Conservation (phyloP, 805 yeast genomes). For the Maudiozyma saulgeensis region DNA sequence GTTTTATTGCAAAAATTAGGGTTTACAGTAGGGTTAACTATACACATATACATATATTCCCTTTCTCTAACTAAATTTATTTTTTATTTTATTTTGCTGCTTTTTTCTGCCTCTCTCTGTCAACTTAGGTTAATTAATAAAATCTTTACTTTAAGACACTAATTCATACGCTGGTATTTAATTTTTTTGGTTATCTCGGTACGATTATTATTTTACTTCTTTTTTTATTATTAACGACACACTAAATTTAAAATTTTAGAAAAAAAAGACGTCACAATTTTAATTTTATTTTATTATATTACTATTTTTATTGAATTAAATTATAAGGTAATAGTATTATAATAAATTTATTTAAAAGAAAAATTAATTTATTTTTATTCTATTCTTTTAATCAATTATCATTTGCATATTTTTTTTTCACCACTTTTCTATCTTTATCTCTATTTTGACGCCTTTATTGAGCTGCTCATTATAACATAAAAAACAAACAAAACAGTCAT, state of each 20-base stretch:
- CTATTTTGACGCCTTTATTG: constrained; percentile 25
- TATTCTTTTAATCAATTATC: not conserved
- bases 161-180: too few relatives aligned
- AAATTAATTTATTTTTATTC: too few relatives aligned
- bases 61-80: not conserved
- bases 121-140: not conserved
- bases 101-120: not conserved
- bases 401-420: not conserved
- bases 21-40: not conserved
- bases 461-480: constrained; percentile 17
- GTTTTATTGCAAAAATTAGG: not conserved
- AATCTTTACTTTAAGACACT: too few relatives aligned
- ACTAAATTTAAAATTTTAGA: not conserved
- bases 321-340: not conserved
- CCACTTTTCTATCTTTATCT: not conserved
- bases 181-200: too few relatives aligned
- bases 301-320: not conserved
- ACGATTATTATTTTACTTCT: too few relatives aligned
- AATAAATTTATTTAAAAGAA: too few relatives aligned
- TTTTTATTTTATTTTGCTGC: not conserved
- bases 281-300: not conserved
- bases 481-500: not conserved
- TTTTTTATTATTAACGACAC: too few relatives aligned
- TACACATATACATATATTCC: not conserved
- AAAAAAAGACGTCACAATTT: not conserved